Base-by-base conservation (phyloP, 768 basidiomycete genomes). In the Coprinopsis marcescibilis region DNA sequence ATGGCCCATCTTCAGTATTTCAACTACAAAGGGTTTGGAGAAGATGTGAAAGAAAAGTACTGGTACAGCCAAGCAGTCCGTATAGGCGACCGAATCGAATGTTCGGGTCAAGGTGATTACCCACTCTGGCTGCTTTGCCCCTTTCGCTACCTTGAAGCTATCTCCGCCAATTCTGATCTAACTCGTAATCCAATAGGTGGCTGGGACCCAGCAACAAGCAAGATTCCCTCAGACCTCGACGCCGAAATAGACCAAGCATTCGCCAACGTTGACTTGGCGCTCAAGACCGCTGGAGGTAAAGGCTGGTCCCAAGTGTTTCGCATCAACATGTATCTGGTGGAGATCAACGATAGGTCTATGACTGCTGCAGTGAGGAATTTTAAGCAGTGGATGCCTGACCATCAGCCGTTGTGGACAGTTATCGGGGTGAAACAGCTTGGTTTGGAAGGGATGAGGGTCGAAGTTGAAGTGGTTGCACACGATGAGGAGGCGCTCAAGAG, bases 241-340 rank as follows among this genome's bases (percentile, higher is more conserved):
- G 21, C 5, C 5, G 38, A 43, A 43, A 43, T 43, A n/a, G 41
- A 43, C 26, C 41, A 43, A 43, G 41, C 41, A 27, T 43, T 43
- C 41, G 13, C 24, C 27, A 43, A 43, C 26, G 41, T 43, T 17
- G 41, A 43, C 10, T 17, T 43, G 8, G 19, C 41, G 4, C 41
- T 43, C 26, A 43, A 43, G 27, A 43, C 41, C 19, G 41, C 41
- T 15, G 41, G 41, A 27, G 41, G 41, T 4, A 43, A 43, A 19
- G 41, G 41, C 4, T 43, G 41, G 41, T 43, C 41, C 10, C 41
- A 43, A 19, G 41, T 43, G 41, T 43, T 8, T 17, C 7, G 26
- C 4, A 17, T 29, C 17, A 30, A 8, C 41, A 21, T 43, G 4
- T 43, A 43, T 19, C 26, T 43, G 7, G 41, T 43, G 12, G 41